phyloP scores from a whole-genome alignment of 139 green algal genomes.

The Ettlia oleoabundans region DNA sequence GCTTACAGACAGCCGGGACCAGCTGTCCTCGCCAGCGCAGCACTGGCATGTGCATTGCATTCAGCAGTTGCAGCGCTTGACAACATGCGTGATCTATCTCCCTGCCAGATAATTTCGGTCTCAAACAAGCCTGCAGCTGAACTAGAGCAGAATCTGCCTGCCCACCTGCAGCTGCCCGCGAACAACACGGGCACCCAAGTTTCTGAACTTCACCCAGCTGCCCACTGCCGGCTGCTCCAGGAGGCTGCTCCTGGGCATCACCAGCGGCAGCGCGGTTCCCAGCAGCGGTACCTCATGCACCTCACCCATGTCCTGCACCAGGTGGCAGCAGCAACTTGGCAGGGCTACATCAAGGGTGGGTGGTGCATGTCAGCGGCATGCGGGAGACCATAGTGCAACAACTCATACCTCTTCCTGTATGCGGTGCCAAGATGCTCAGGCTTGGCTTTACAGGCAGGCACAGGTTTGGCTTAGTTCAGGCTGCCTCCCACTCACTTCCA shows the following conservation, averaged over 20 bases:
- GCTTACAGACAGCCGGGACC: too few relatives aligned
- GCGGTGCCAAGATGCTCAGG: too few relatives aligned
- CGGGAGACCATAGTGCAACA: too few relatives aligned
- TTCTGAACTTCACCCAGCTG: constrained; percentile 57
- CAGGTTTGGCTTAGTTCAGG: too few relatives aligned
- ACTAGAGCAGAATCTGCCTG: neutral
- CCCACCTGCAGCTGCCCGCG: constrained; percentile 49
- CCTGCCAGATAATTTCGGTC: too few relatives aligned
- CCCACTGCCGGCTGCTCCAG: constrained; percentile 8
- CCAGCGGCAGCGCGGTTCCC: constrained; percentile 49
- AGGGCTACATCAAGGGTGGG: neutral
- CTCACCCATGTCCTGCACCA: constrained; percentile 3
- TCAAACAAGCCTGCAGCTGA: too few relatives aligned
- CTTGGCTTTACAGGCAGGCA: too few relatives aligned
- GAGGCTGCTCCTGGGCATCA: constrained; percentile 15
- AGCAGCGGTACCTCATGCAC: constrained; percentile 18
- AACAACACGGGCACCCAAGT: constrained; percentile 42
- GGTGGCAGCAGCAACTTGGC: neutral
- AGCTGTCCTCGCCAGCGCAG: too few relatives aligned
- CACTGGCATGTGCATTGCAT: too few relatives aligned
- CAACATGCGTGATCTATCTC: too few relatives aligned
- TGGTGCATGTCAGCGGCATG: neutral
- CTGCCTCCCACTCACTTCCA: constrained; percentile 8
- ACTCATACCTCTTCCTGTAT: too few relatives aligned
- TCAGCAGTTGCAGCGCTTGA: too few relatives aligned